Conservation (phyloP, 345 rosid species). For the Ricinus communis region DNA sequence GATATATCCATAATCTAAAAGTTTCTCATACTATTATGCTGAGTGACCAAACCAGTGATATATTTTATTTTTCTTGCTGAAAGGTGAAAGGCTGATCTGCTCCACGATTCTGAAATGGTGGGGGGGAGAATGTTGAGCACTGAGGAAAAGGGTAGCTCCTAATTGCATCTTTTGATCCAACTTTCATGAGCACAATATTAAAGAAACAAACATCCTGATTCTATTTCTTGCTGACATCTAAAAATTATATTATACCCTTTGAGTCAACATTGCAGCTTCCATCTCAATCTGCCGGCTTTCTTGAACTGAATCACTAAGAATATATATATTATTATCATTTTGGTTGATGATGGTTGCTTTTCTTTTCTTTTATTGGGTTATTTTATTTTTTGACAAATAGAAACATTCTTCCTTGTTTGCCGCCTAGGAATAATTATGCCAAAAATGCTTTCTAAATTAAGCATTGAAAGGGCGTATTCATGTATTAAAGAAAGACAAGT, state of each 20-base stretch:
- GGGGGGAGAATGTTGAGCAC: constrained; percentile 34
- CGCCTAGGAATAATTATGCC: too few relatives aligned
- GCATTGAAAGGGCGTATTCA: too few relatives aligned
- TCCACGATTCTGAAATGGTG: constrained; percentile 12
- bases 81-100: constrained; percentile 20
- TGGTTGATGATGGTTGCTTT: too few relatives aligned
- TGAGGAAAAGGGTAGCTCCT: constrained; percentile 10
- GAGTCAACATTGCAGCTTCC: not conserved
- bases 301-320: not conserved
- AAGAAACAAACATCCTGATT: not conserved
- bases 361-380: not conserved
- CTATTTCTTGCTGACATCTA: not conserved
- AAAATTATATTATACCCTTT: too few relatives aligned
- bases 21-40: too few relatives aligned
- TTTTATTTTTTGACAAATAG: not conserved
- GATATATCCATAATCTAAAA: too few relatives aligned
- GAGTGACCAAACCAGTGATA: too few relatives aligned
- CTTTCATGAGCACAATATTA: constrained; percentile 21
- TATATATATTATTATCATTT: too few relatives aligned
- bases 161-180: not conserved
- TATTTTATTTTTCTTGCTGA: too few relatives aligned
- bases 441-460: too few relatives aligned
- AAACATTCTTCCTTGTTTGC: constrained; percentile 20
- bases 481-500: too few relatives aligned
- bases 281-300: not conserved